Evolutionary conservation across 2,329 filamentous ascomycete genomes (phyloP), one percentile per base, ranked within the genome.

Genomic region (Exophiala spinifera): DNA sequence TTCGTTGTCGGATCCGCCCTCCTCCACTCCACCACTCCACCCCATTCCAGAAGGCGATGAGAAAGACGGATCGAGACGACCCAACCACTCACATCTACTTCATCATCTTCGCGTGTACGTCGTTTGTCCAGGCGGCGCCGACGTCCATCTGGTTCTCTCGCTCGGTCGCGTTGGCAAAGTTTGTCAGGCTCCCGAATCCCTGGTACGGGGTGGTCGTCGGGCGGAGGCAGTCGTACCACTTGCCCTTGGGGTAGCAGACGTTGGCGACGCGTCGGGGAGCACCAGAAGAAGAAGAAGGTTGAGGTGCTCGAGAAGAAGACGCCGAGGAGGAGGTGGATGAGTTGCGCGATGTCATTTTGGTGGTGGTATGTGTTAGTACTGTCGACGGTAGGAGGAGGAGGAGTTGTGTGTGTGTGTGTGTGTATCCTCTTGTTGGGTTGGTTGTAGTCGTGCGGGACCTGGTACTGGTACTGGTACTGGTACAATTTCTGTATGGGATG

Each of bases 141-240:
- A 40, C 49, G 15, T 46, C 44, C 6, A 46, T n/a, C 23, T 39
- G 42, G 19, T 46, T 49, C 20, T 40, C 28, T 14, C 21, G 43
- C 47, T 51, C 37, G n/a, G 55, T 45, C 43, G 46, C 49, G 36
- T 15, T 45, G 20, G 51, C 51, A 34, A 54, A 58, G 44, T 58
- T 55, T 40, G 51, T 37, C 51, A 58, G 51, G 36, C 48, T 51
- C 20, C 51, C 51, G 28, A 57, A 54, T n/a, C 55, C 55, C 19
- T 34, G 10, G 33, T 57, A 57, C 2, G 55, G 55, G 1, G 20
- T 48, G 7, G 46, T 54, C 10, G 55, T 57, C 7, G 55, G 55
- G 8, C 55, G 55, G 20, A 57, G 51, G 55, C 55, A 57, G 47
- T 57, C 55, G 43, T 57, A 57, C 51, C 55, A 54, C 25, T 57